These are phyloP conservation scores for Cicer judaicum DNA, from an alignment of 306 rosid genomes.

Conservation along the genomic window DNA sequence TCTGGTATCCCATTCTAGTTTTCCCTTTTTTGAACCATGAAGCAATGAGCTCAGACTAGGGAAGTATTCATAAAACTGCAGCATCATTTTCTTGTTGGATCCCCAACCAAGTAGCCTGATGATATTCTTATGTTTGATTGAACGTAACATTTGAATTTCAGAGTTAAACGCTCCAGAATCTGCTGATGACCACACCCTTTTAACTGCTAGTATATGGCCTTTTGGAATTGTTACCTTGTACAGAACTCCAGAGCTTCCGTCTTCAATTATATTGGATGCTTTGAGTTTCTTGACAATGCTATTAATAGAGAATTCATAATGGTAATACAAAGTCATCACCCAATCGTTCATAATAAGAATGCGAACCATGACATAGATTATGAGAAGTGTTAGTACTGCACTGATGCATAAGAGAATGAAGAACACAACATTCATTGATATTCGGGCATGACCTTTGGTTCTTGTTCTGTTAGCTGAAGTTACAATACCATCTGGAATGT, in stretches of 20 bases:
- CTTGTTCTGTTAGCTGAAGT: slow-evolving; percentile 48
- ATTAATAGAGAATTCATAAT: slow-evolving; percentile 63
- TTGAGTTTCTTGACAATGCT: slow-evolving; percentile 66
- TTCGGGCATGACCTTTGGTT: slow-evolving; percentile 39
- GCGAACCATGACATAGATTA: slow-evolving; percentile 54
- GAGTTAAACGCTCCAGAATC: slow-evolving; percentile 67
- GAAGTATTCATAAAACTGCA: slow-evolving; percentile 75
- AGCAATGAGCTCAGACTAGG: slow-evolving; percentile 81
- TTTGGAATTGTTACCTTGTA: slow-evolving; percentile 64
- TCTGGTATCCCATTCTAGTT: slow-evolving; percentile 79
- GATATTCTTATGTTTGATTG: slow-evolving; percentile 74
- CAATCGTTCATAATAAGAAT: slow-evolving; percentile 51
- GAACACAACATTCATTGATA: slow-evolving; percentile 53
- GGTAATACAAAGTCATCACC: slow-evolving; percentile 72
- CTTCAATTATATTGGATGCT: slow-evolving; percentile 73
- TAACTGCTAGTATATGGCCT: slow-evolving; percentile 71
- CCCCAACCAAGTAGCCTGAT: slow-evolving; percentile 77
- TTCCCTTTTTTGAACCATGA: slow-evolving; percentile 67
- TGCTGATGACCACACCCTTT: slow-evolving; percentile 76
- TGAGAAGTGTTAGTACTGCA: slow-evolving; percentile 60
- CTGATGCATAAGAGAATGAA: slow-evolving; percentile 61
- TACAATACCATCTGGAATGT: slow-evolving; percentile 46
- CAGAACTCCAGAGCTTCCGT: slow-evolving; percentile 84
- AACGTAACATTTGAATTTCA: slow-evolving; percentile 66
- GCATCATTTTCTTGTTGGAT: slow-evolving; percentile 60